Conservation (phyloP, 2,329 filamentous ascomycete genomes). For the Septoria petroselini region DNA sequence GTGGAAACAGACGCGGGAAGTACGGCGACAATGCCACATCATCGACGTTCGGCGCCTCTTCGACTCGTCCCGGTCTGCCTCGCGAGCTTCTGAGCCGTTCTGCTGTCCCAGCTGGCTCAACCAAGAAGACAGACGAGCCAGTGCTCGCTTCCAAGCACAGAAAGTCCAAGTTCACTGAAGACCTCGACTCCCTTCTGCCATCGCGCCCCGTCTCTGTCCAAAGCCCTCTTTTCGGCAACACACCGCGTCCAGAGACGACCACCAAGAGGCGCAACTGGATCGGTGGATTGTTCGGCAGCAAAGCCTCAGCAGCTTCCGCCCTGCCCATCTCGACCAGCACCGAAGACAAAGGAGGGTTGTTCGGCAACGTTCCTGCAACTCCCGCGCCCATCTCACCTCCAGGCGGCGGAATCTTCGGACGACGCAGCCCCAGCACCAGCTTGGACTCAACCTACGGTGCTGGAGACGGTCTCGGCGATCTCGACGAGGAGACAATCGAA, state of each 20-base stretch:
- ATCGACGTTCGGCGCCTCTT: no score
- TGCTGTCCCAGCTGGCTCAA: no score
- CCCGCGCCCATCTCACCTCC: neutral
- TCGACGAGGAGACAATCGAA: neutral
- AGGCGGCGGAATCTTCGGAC: neutral
- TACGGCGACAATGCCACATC: no score
- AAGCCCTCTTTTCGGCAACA: neutral
- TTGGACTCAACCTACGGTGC: neutral
- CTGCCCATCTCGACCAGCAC: neutral
- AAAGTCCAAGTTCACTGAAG: no score
- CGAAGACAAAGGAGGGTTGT: neutral
- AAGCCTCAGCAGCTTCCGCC: neutral
- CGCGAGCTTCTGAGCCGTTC: no score
- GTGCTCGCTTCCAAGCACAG: no score
- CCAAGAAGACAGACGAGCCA: no score
- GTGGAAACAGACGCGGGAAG: no score
- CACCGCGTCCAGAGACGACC: neutral
- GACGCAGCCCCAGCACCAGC: neutral
- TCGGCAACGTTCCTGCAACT: neutral
- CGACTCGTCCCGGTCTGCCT: no score
- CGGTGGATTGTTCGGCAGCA: no score
- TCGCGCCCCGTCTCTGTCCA: neutral
- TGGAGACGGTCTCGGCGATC: neutral
- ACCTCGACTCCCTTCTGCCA: no score
- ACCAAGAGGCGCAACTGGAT: neutral